Conservation (phyloP, 2,329 filamentous ascomycete species). For the Botrytis aclada region DNA sequence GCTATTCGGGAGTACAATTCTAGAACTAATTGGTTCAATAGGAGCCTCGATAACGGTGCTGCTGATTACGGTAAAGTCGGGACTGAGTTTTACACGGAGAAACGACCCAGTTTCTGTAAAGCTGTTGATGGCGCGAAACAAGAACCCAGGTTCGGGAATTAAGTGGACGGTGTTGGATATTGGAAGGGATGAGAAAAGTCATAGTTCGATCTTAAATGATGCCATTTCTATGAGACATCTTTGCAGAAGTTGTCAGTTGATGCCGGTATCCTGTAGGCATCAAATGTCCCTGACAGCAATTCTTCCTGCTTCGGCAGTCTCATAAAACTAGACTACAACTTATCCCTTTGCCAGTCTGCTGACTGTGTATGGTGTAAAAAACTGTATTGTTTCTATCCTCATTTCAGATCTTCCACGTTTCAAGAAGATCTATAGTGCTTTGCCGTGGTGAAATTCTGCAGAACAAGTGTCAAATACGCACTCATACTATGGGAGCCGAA, state of each 20-base stretch:
- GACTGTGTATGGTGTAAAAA: no score
- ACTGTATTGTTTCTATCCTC: no score
- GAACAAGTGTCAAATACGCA: no score
- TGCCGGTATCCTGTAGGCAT: no score
- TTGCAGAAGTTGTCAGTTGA: background rate
- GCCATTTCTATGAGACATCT: background rate
- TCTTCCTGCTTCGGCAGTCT: background rate
- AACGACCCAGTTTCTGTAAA: constrained; percentile 46
- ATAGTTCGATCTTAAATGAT: background rate
- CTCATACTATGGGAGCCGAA: no score
- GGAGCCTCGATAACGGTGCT: constrained; percentile 43
- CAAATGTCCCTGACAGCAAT: background rate
- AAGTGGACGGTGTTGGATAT: background rate
- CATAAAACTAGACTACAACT: no score
- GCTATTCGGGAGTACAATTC: background rate
- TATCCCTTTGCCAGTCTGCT: no score
- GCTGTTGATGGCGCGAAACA: constrained; percentile 48
- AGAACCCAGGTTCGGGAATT: constrained; percentile 36
- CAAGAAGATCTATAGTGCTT: no score
- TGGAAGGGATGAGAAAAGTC: background rate
- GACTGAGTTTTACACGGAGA: constrained; percentile 53
- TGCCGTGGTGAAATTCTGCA: no score
- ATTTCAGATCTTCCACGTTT: no score
- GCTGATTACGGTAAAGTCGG: constrained; percentile 43
- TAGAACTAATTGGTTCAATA: background rate